Evolutionary conservation across 202 grass and related monocot species (phyloP).

Genomic region (Setaria viridis): DNA sequence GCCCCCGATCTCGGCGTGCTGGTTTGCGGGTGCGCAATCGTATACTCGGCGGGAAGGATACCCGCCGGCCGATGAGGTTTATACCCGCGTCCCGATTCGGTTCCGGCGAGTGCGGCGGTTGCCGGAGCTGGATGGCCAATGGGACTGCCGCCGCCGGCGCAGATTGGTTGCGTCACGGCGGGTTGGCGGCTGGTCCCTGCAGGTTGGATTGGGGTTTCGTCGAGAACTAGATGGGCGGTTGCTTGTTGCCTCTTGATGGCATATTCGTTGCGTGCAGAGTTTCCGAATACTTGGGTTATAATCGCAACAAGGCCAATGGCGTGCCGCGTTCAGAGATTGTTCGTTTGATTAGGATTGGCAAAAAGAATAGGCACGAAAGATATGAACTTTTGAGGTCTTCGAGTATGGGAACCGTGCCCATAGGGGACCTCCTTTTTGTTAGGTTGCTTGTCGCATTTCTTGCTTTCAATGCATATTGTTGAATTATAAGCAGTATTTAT

Average conservation of each 20-base stretch:
- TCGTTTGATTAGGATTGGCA: neutral
- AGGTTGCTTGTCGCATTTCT: neutral
- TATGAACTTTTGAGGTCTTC: neutral
- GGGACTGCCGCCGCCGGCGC: neutral
- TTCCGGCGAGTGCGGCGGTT: neutral
- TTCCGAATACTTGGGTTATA: neutral
- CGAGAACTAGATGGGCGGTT: neutral
- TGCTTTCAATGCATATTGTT: neutral
- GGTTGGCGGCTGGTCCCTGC: neutral
- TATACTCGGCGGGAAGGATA: neutral
- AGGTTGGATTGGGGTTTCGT: neutral
- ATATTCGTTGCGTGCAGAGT: conserved; percentile 7
- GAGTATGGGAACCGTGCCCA: neutral
- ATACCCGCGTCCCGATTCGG: neutral
- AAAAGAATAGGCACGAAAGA: neutral
- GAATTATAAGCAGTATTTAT: neutral
- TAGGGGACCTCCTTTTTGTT: neutral
- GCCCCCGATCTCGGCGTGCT: neutral
- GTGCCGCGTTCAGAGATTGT: neutral
- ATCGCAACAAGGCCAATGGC: neutral
- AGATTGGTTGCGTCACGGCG: neutral
- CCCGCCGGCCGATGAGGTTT: conserved; percentile 1
- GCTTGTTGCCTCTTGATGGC: neutral
- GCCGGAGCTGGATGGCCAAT: neutral
- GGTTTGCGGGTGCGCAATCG: neutral